These are phyloP conservation scores for Ligustrum vulgare DNA, from an alignment of 257 asterid species.

Conservation along the genomic window DNA sequence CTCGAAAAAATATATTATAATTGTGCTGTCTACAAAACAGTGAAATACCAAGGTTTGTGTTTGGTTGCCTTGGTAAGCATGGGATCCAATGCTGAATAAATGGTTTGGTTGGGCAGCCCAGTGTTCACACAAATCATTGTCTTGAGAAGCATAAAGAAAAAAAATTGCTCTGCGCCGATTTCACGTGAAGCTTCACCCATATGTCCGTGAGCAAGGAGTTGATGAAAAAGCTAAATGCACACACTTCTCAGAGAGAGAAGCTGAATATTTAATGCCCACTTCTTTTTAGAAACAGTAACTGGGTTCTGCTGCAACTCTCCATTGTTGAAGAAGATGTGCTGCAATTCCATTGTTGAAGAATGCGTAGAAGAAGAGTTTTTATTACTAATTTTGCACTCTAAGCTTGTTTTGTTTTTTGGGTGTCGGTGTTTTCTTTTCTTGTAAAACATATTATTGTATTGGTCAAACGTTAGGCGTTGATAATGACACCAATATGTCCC, in stretches of 20 bases:
- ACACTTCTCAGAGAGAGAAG: constrained; percentile 23
- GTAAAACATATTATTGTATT: constrained; percentile 19
- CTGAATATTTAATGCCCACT: constrained; percentile 16
- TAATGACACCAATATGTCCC: constrained; percentile 55
- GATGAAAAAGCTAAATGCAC: constrained; percentile 22
- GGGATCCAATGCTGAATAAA: too few relatives aligned
- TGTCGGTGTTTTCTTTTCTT: constrained; percentile 10
- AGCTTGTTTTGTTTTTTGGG: constrained; percentile 17
- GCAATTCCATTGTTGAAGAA: constrained; percentile 18
- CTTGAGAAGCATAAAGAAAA: constrained; percentile 5
- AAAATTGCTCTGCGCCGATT: constrained; percentile 23
- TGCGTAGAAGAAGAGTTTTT: constrained; percentile 26
- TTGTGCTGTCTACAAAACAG: too few relatives aligned
- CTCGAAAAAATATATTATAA: too few relatives aligned
- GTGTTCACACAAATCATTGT: constrained; percentile 15
- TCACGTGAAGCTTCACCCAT: constrained; percentile 43
- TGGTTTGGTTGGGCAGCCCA: too few relatives aligned
- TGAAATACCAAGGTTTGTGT: too few relatives aligned
- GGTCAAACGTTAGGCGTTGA: constrained; percentile 44
- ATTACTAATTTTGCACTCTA: constrained; percentile 27
- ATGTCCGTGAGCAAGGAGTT: constrained; percentile 29
- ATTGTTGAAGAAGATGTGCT: background rate
- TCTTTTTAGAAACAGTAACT: background rate
- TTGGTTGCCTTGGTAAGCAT: too few relatives aligned
- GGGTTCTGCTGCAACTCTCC: constrained; percentile 3